phyloP scores from a whole-genome alignment of 495 filamentous ascomycete genomes.

The Aspergillus mulundensis region DNA sequence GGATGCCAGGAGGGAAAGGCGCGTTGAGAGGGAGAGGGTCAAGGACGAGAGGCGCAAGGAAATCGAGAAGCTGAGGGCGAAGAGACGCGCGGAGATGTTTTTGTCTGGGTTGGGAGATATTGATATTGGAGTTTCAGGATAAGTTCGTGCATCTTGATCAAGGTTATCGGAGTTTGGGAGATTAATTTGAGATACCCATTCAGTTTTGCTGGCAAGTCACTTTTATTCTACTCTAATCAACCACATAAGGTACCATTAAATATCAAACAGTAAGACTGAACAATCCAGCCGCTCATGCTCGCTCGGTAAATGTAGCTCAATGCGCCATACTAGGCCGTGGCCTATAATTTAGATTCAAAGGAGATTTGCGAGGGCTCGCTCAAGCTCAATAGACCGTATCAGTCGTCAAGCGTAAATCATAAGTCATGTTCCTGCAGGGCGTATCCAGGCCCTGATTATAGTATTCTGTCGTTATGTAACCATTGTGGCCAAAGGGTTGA shows the following conservation, averaged over 20 bases:
- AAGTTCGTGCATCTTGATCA: not conserved
- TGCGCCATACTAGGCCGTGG: slow-evolving; percentile 7
- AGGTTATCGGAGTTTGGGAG: not conserved
- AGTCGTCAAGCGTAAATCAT: slow-evolving; percentile 16
- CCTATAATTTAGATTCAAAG: slow-evolving; percentile 4
- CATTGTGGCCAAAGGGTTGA: not conserved
- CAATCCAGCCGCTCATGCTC: not conserved
- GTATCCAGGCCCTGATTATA: not conserved
- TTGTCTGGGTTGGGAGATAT: slow-evolving; percentile 46
- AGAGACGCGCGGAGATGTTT: slow-evolving; percentile 65
- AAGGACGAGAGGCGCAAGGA: slow-evolving; percentile 53
- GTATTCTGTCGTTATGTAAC: not conserved
- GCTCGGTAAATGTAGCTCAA: not conserved
- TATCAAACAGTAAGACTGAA: not conserved
- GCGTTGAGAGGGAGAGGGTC: slow-evolving; percentile 44
- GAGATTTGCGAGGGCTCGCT: not conserved
- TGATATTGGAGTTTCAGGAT: slow-evolving; percentile 13
- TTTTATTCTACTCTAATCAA: slow-evolving; percentile 5
- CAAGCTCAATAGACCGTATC: slow-evolving; percentile 10
- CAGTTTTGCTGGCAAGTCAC: not conserved
- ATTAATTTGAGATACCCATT: slow-evolving; percentile 21
- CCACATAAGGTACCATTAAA: not conserved
- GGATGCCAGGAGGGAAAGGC: slow-evolving; percentile 44
- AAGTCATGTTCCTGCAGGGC: slow-evolving; percentile 7
- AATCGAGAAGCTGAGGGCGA: slow-evolving; percentile 56